Conservation (phyloP, 2,329 filamentous ascomycete genomes). For the Conoideocrella luteorostrata region DNA sequence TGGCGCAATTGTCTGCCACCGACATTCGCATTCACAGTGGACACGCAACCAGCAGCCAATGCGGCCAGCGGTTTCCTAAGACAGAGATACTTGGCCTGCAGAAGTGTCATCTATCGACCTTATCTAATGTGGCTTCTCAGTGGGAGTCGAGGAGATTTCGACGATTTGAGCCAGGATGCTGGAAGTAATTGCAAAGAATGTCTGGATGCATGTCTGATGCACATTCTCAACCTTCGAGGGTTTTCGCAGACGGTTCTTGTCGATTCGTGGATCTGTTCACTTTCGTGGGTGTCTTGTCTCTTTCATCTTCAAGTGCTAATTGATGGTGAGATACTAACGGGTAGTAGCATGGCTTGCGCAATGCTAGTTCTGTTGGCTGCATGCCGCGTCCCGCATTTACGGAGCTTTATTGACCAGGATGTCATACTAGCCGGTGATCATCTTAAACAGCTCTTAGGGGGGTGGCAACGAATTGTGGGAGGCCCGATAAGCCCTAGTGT, state of each 20-base stretch:
- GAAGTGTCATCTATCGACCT: slow-evolving; percentile 46
- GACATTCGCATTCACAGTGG: slow-evolving; percentile 34
- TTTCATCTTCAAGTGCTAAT: background rate
- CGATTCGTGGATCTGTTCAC: slow-evolving; percentile 48
- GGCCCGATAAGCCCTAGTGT: slow-evolving; percentile 37
- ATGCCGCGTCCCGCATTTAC: slow-evolving; percentile 31
- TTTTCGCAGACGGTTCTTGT: slow-evolving; percentile 45
- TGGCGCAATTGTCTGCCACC: slow-evolving; percentile 38
- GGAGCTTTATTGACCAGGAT: slow-evolving; percentile 30
- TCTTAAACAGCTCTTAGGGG: slow-evolving; percentile 30
- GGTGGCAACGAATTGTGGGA: slow-evolving; percentile 36
- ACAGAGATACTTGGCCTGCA: slow-evolving; percentile 45
- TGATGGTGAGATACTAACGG: background rate
- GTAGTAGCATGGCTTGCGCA: slow-evolving; percentile 37
- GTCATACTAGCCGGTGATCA: slow-evolving; percentile 34
- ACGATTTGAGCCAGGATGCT: slow-evolving; percentile 24
- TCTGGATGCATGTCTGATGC: slow-evolving; percentile 40
- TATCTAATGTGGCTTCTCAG: slow-evolving; percentile 44
- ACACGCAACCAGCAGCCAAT: slow-evolving; percentile 22
- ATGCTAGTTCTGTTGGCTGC: slow-evolving; percentile 44
- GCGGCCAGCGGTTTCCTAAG: slow-evolving; percentile 42
- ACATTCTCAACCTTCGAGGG: slow-evolving; percentile 40
- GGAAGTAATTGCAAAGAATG: slow-evolving; percentile 37
- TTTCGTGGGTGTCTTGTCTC: slow-evolving; percentile 34
- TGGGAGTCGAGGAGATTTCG: slow-evolving; percentile 22